Evolutionary conservation across 2,329 filamentous ascomycete genomes (phyloP), one percentile per base, ranked within the genome.

Genomic region (Diplodia sapinea): DNA sequence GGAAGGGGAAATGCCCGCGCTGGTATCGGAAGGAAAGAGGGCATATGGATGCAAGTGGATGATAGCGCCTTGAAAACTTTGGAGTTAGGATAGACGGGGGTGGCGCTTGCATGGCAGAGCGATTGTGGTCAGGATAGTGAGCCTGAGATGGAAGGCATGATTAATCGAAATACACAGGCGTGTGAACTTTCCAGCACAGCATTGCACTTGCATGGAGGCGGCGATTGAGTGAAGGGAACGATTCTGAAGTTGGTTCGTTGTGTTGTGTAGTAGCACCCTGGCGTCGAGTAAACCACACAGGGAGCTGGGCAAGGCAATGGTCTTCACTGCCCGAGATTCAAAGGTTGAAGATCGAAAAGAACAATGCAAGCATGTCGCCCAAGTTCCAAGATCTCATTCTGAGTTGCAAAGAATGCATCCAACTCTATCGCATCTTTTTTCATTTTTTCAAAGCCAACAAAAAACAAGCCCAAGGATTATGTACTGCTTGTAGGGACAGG

Each of bases 241-340:
- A 63, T 17, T 50, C 20, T n/a, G 57, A 51, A 51, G 59, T 31
- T 63, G 23, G 59, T 63, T 51, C 43, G 4, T 63, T 63, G 11
- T 63, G 9, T 63, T 23, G n/a, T 20, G 43, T 9, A 47, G 43
- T 20, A 47, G 33, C 26, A 9, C 29, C 12, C 23, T 26, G 26
- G 9, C 29, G 17, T 29, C 9, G 43, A 6, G 2, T 13, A 26
- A 17, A 17, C 38, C 17, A 23, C 15, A n/a, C 15, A 29, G 7
- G 8, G 38, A 38, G 56, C 2, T 12, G 8, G 31, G n/a, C 4
- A 23, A 11, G 15, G 13, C 43, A 50, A n/a, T 11, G 20, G 51
- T 51, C 7, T 38, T 15, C 20, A 36, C 29, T 36, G 20, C 40
- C 23, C 17, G 29, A 31, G 13, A 9, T 50, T 23, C 26, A 33